Conservation (phyloP, 805 yeast species). For the Jamesozyma piceae region DNA sequence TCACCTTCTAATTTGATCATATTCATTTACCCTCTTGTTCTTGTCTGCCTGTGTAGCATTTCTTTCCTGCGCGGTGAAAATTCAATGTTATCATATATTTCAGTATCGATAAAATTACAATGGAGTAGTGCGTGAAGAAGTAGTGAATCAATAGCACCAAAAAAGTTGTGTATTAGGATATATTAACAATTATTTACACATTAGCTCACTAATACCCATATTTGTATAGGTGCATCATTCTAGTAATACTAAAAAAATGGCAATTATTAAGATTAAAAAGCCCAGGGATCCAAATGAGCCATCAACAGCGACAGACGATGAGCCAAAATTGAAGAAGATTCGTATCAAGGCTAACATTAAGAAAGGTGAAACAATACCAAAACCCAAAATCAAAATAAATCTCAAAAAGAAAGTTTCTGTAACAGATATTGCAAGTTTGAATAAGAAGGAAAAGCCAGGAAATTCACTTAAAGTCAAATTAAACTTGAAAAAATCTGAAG, state of each 20-base stretch:
- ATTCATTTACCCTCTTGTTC: not conserved
- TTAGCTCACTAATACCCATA: too few species aligned
- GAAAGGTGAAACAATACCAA: constrained; percentile 6
- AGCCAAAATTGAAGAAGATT: constrained; percentile 19
- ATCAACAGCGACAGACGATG: constrained; percentile 5
- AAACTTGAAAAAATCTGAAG: constrained; percentile 22
- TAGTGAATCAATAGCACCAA: too few species aligned
- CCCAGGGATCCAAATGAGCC: constrained; percentile 12
- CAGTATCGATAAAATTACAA: not conserved
- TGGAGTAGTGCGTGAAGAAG: too few species aligned
- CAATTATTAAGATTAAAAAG: constrained; percentile 25
- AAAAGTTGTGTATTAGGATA: too few species aligned
- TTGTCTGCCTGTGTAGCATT: not conserved
- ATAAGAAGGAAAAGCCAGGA: constrained; percentile 5
- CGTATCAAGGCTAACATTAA: constrained; percentile 13
- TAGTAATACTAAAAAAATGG: constrained; percentile 10
- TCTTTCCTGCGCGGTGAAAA: not conserved
- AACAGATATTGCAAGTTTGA: not conserved
- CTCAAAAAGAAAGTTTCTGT: constrained; percentile 10
- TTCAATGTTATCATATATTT: not conserved
- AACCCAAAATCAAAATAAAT: constrained; percentile 21
- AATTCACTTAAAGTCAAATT: constrained; percentile 17
- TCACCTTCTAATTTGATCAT: not conserved
- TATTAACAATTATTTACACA: too few species aligned
- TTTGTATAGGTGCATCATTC: too few species aligned